Evolutionary conservation across 2,329 filamentous ascomycete species (phyloP).

Genomic region (Calonectria leucothoes): DNA sequence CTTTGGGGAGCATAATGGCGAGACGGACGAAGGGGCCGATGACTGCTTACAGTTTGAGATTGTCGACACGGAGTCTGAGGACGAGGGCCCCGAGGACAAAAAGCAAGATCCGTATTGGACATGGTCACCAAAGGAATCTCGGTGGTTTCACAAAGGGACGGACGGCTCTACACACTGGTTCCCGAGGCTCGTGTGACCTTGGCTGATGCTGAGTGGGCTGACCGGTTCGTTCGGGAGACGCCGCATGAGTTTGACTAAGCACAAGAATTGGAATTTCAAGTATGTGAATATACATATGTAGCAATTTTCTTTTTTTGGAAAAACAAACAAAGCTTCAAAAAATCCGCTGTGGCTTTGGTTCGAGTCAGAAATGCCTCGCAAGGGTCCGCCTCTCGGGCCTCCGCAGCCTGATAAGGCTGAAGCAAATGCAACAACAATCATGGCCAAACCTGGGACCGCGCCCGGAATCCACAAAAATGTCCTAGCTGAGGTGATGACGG

Average conservation of each 20-base stretch:
- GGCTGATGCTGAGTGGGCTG: neutral
- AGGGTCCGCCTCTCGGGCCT: neutral
- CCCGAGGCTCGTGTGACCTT: neutral
- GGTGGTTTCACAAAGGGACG: slow-evolving; percentile 4
- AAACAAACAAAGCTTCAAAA: neutral
- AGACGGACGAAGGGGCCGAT: neutral
- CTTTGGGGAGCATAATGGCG: neutral
- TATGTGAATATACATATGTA: neutral
- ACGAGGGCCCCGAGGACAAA: neutral
- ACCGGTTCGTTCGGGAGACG: neutral
- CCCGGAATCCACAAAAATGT: neutral
- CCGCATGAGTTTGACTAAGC: neutral
- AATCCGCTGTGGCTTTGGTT: neutral
- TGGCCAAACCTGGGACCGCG: neutral
- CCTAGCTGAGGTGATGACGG: neutral
- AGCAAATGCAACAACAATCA: neutral
- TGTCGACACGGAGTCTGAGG: neutral
- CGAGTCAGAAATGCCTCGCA: neutral
- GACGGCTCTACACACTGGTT: slow-evolving; percentile 15
- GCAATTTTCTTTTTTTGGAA: neutral
- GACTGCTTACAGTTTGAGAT: neutral
- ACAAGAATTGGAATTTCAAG: neutral
- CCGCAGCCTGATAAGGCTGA: neutral
- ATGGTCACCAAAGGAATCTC: slow-evolving; percentile 10
- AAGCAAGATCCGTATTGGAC: slow-evolving; percentile 15